Conservation (phyloP, 2,329 filamentous ascomycete genomes). For the Epichloe sibirici region DNA sequence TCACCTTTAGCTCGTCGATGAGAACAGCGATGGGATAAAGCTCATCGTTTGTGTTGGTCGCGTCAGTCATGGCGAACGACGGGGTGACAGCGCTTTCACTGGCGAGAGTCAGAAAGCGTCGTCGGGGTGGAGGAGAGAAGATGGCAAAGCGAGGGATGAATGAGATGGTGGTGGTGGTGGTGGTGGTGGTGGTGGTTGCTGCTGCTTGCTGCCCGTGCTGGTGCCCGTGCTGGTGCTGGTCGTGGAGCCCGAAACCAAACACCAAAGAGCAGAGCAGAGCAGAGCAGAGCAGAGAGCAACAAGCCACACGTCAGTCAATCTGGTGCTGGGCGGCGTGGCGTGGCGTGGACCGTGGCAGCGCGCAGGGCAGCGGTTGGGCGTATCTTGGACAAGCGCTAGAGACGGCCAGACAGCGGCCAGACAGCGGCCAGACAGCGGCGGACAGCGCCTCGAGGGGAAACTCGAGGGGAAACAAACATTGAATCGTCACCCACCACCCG, state of each 20-base stretch:
- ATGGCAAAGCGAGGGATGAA: conserved; percentile 4
- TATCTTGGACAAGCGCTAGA: too few species aligned
- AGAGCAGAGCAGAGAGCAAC: not conserved
- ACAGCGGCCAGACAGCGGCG: too few species aligned
- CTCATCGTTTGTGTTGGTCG: conserved; percentile 87
- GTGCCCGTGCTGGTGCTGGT: not conserved
- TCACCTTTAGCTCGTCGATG: conserved; percentile 98
- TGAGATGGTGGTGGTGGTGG: conserved; percentile 1
- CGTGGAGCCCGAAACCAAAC: not conserved
- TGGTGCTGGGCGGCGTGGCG: too few species aligned
- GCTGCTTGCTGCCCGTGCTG: not conserved
- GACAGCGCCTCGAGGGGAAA: too few species aligned
- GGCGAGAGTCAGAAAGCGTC: conserved; percentile 6
- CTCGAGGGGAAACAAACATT: too few species aligned
- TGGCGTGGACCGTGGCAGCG: too few species aligned
- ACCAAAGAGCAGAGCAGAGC: not conserved
- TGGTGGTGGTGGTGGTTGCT: not conserved
- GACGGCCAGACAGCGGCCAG: too few species aligned
- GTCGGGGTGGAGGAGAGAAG: conserved; percentile 4
- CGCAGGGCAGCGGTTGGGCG: too few species aligned
- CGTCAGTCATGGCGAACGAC: conserved; percentile 68
- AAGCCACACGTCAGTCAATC: too few species aligned
- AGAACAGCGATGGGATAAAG: conserved; percentile 99
- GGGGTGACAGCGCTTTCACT: conserved; percentile 20
- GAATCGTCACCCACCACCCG: too few species aligned